These are phyloP conservation scores for Mychonastes homosphaera DNA, from an alignment of 139 green algal species.

Conservation along the genomic window DNA sequence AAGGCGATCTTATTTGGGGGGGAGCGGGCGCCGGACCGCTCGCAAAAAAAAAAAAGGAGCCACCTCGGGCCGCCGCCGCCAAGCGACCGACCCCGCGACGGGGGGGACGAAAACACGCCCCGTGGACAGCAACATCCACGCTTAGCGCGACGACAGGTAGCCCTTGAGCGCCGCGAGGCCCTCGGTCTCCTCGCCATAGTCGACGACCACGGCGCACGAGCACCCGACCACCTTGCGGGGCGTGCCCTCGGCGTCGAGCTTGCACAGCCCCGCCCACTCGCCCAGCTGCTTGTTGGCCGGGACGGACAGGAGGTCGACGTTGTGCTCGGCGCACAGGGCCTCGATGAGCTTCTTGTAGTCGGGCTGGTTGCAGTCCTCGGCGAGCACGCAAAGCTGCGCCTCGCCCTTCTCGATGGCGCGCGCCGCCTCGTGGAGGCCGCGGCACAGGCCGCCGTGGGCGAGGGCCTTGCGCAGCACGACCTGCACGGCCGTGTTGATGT, in stretches of 20 bases:
- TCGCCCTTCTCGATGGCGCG: slow-evolving; percentile 55
- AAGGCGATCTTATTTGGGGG: no score
- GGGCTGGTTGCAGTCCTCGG: slow-evolving; percentile 97
- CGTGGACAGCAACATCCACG: no score
- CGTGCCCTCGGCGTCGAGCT: slow-evolving; percentile 94
- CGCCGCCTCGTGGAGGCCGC: slow-evolving; percentile 87
- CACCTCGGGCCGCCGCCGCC: no score
- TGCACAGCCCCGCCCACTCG: slow-evolving; percentile 92
- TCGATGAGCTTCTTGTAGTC: slow-evolving; percentile 99
- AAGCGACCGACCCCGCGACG: no score
- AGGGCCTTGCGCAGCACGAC: slow-evolving; percentile 97
- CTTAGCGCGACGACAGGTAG: slow-evolving; percentile 76
- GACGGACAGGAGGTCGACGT: slow-evolving; percentile 83
- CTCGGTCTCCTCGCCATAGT: slow-evolving; percentile 97
- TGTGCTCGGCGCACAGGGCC: slow-evolving; percentile 94
- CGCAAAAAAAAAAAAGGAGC: no score
- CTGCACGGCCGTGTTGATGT: slow-evolving; percentile 90
- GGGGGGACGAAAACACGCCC: no score
- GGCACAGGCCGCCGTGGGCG: slow-evolving; percentile 87
- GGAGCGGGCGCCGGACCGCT: no score
- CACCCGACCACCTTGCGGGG: slow-evolving; percentile 94
- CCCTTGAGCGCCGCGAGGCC: slow-evolving; percentile 85
- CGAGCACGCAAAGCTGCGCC: slow-evolving; percentile 91
- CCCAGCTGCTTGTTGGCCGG: slow-evolving; percentile 88
- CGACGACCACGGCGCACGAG: slow-evolving; percentile 84